Percentiles rank a stretch among this genome's conserved stretches.
Evolutionary conservation across 2,329 filamentous ascomycete species (phyloP).

Genomic region (Furcasterigmium sp.): DNA sequence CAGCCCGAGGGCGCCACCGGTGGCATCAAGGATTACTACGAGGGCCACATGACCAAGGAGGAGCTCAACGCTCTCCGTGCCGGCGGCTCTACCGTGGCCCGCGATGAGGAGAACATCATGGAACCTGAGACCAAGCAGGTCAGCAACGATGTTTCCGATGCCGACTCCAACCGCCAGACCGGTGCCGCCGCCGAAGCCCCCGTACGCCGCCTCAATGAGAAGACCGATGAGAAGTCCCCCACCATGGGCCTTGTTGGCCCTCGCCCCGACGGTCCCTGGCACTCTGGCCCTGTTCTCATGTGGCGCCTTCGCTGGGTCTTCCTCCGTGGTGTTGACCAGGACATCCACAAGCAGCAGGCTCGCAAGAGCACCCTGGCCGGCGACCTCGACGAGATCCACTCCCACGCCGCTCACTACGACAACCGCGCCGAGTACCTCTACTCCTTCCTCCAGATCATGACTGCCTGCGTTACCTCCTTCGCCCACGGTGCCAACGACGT

Average conservation of each 20-base stretch:
- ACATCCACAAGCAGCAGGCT: conserved; percentile 30
- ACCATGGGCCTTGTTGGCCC: conserved; percentile 23
- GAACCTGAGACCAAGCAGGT: background rate
- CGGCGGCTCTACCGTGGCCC: background rate
- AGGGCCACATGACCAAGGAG: conserved; percentile 48
- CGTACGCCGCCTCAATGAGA: background rate
- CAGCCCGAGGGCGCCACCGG: conserved; percentile 35
- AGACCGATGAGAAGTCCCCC: background rate
- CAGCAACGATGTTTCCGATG: background rate
- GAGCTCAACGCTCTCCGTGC: conserved; percentile 34
- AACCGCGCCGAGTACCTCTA: conserved; percentile 57
- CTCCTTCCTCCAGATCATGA: conserved; percentile 54
- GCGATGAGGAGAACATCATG: background rate
- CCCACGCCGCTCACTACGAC: conserved; percentile 51
- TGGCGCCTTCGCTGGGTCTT: conserved; percentile 38
- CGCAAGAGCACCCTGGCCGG: conserved; percentile 39
- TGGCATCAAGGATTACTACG: conserved; percentile 49
- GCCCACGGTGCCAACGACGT: conserved; percentile 64
- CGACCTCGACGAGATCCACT: conserved; percentile 50
- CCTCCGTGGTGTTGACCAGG: conserved; percentile 41
- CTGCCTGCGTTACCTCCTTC: conserved; percentile 57
- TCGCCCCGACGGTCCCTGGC: conserved; percentile 37
- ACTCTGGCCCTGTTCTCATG: conserved; percentile 33
- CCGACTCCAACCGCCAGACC: background rate
- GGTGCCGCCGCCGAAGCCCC: background rate